Conservation (phyloP, 2,329 filamentous ascomycete species). For the Stagonosporopsis tanaceti region DNA sequence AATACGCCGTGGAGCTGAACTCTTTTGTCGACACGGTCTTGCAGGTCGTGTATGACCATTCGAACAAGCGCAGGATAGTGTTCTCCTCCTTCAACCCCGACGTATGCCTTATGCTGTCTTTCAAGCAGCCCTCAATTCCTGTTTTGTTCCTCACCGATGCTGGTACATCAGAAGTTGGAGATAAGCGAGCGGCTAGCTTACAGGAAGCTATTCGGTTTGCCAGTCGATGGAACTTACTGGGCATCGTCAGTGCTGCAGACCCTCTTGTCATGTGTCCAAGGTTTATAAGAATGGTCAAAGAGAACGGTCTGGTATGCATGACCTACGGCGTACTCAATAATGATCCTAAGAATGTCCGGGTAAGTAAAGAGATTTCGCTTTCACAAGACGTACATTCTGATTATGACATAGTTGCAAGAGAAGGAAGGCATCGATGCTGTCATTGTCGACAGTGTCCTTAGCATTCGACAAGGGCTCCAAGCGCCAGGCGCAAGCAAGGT, state of each 20-base stretch:
- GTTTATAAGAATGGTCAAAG: slow-evolving; percentile 91
- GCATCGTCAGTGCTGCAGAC: slow-evolving; percentile 87
- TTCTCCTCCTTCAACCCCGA: slow-evolving; percentile 98
- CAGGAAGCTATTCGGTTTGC: slow-evolving; percentile 97
- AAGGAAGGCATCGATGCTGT: slow-evolving; percentile 97
- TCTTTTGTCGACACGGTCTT: slow-evolving; percentile 95
- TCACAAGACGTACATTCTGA: slow-evolving; percentile 6
- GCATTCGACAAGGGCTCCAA: slow-evolving; percentile 91
- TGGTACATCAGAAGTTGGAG: slow-evolving; percentile 80
- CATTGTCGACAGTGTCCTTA: slow-evolving; percentile 93
- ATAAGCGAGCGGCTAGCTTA: slow-evolving; percentile 87
- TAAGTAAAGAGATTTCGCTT: slow-evolving; percentile 54
- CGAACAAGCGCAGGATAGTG: slow-evolving; percentile 85
- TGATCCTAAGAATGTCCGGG: slow-evolving; percentile 82
- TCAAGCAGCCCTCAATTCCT: slow-evolving; percentile 97
- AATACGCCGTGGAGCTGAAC: slow-evolving; percentile 94
- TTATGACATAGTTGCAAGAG: slow-evolving; percentile 74
- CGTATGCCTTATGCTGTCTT: slow-evolving; percentile 89
- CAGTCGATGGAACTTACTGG: slow-evolving; percentile 90
- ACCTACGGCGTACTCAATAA: slow-evolving; percentile 95
- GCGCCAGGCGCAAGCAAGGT: slow-evolving; percentile 21
- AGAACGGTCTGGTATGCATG: slow-evolving; percentile 91
- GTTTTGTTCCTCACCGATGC: slow-evolving; percentile 94
- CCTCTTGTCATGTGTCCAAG: slow-evolving; percentile 89
- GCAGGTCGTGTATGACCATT: slow-evolving; percentile 85